phyloP scores from a whole-genome alignment of 305 asterid species.

The Fraxinus xanthoxyloides region DNA sequence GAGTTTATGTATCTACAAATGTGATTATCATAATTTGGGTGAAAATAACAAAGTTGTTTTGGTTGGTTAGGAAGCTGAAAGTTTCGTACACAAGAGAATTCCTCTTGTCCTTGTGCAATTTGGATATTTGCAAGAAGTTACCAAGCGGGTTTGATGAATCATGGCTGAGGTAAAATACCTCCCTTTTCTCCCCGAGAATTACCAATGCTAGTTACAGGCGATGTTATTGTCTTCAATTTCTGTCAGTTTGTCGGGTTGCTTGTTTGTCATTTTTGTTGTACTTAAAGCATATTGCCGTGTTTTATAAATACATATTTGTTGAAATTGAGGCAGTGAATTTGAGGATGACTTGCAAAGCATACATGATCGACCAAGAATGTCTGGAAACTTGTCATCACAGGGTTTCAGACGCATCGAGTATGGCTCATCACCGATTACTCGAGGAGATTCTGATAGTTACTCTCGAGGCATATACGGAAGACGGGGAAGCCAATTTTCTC shows the following conservation, averaged over 20 bases:
- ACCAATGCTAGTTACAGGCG: not conserved
- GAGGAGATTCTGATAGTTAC: slow-evolving; percentile 50
- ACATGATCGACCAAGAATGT: slow-evolving; percentile 61
- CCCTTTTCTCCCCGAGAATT: slow-evolving; percentile 1
- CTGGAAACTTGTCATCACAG: slow-evolving; percentile 47
- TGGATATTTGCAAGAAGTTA: slow-evolving; percentile 78
- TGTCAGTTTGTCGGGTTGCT: slow-evolving; percentile 7
- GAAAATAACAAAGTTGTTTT: slow-evolving; percentile 22
- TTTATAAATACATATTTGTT: slow-evolving; percentile 17
- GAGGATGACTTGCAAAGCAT: slow-evolving; percentile 47
- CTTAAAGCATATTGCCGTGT: slow-evolving; percentile 8
- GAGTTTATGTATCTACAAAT: slow-evolving; percentile 16
- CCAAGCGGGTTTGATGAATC: slow-evolving; percentile 65
- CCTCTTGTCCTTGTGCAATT: slow-evolving; percentile 59
- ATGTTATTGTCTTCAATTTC: slow-evolving; percentile 6
- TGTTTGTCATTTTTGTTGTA: slow-evolving; percentile 13
- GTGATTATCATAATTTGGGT: not conserved
- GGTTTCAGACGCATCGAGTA: slow-evolving; percentile 62
- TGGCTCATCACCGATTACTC: slow-evolving; percentile 77
- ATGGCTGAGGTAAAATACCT: slow-evolving; percentile 46
- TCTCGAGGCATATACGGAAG: slow-evolving; percentile 61
- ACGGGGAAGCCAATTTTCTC: slow-evolving; percentile 80
- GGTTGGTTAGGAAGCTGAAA: slow-evolving; percentile 58
- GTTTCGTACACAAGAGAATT: slow-evolving; percentile 64
- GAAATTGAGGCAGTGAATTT: slow-evolving; percentile 55